Base-by-base conservation (phyloP, 768 basidiomycete genomes). In the Rickenella mellea region DNA sequence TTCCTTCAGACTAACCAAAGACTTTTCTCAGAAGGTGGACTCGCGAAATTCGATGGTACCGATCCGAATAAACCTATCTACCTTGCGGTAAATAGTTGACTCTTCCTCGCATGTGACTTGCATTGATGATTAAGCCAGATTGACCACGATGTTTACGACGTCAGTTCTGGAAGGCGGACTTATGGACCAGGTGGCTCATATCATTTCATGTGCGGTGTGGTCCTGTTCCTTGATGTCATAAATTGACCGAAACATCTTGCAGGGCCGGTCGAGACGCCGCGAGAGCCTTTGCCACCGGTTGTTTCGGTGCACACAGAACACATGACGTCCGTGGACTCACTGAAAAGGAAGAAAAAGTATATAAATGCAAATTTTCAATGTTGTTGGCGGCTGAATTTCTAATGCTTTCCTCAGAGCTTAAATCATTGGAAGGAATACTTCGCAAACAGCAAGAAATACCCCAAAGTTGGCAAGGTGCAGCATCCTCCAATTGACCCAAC, bases 391-490 rank as follows among this genome's bases (percentile, higher is more conserved):
- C 35, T 22, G 28, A 6, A 19, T 31, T 27, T 32, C 17, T 8
- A 32, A 14, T 41, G 10, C 31, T 15, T 42, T 17, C 9, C 31
- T 40, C 50, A 94, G 89, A 66, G 85, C 46, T 64, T 96, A 15
- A 60, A 74, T 36, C 80, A 92, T 50, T 98, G 93, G 93, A 93
- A 91, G 63, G 68, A 73, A 22, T 97, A 93, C 68, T 97, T 92
- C 54, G 62, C 68, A 1, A 75, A 86, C 7, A 85, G 90, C 60
- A 79, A 85, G 52, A 73, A 76, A 46, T 98, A 98, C 59, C 52
- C 54, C 41, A 81, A 81, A 54, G 76, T 89, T 30, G 92, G 92
- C 17, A 76, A 63, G 43, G 86, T 96, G 17, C 62, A 68, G 4
- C 87, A 89, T 55, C 71, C 66, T 32, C 78, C 85, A 24, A 86